Evolutionary conservation across 1,139 yeast genomes (phyloP), one percentile per base, ranked within the genome.

Genomic region (Saccharomycopsis phalli): DNA sequence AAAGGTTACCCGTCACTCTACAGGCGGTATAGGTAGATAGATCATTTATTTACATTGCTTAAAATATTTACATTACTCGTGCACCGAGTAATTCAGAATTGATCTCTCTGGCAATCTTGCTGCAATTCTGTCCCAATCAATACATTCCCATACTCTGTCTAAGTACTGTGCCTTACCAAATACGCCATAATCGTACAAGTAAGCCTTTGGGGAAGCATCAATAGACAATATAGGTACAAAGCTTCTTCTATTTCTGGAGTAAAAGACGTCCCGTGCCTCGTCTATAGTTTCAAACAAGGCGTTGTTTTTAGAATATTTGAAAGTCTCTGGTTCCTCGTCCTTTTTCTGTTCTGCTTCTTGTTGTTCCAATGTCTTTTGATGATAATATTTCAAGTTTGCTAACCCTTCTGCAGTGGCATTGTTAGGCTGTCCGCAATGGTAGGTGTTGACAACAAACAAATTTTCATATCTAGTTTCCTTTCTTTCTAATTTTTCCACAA

Each of bases 151-250:
- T 23, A 72, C 71, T 51, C 79, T 78, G 49, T 79, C 78, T 53
- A 81, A 63, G 55, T 81, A 81, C 45, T 61, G 56, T 47, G 66
- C 70, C 58, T 81, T 81, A 42, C 93, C 93, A 56, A 68, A 80
- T 3, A 78, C 81, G 38, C 93, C 93, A 52, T 80, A 81, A 57
- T 81, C 91, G 47, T 71, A 60, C 41, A 81, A 59, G 62, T 77
- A 81, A 42, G 73, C 72, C 52, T 79, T 74, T 53, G 82, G 80
- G 27, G 83, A 76, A 7, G 76, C 81, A 57, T 81, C 88, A 38
- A 81, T 68, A 20, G 83, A 78, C 44, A 81, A 62, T 30, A 80
- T 59, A 2, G 93, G 91, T 40, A 73, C 62, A 51, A 76, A 71
- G 39, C 63, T 65, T 18, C 31, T 16, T 31, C 31, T 36, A 11